Evolutionary conservation across 169 alveolate genomes (phyloP).

Genomic region (Babesia bovis): DNA sequence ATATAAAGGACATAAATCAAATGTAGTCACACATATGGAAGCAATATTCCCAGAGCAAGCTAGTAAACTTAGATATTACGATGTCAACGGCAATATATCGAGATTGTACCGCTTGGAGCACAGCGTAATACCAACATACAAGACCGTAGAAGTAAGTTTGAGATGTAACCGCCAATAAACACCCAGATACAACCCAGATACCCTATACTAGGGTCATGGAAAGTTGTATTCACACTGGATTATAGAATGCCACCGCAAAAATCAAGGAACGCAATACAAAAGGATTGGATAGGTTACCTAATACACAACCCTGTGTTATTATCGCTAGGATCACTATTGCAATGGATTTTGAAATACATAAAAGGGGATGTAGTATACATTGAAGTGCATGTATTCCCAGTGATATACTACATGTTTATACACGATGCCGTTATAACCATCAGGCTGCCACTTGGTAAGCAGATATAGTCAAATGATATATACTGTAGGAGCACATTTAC

Average conservation of each 20-base stretch:
- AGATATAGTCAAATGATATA: neutral
- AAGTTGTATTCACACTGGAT: slow-evolving; percentile 24
- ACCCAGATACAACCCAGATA: slow-evolving; percentile 64
- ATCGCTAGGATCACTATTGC: neutral
- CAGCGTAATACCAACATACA: slow-evolving; percentile 5
- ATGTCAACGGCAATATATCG: slow-evolving; percentile 25
- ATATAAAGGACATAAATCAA: no score
- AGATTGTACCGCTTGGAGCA: neutral
- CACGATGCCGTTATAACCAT: slow-evolving; percentile 2
- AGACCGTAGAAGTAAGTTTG: slow-evolving; percentile 14
- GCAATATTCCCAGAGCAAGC: slow-evolving; percentile 43
- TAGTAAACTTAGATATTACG: slow-evolving; percentile 22
- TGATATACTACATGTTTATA: slow-evolving; percentile 26
- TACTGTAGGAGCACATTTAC: slow-evolving; percentile 4
- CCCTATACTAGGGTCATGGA: slow-evolving; percentile 73
- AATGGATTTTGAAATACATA: neutral
- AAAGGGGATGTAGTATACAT: neutral
- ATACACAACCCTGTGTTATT: neutral
- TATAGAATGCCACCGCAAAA: slow-evolving; percentile 4
- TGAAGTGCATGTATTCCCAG: slow-evolving; percentile 20
- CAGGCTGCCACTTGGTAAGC: slow-evolving; percentile 32
- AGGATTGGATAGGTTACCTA: no score
- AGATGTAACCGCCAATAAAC: neutral
- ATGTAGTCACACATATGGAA: slow-evolving; percentile 20
- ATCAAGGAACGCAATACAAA: neutral